Base-by-base conservation (phyloP, 768 basidiomycete genomes). In the Amanita rubescens region DNA sequence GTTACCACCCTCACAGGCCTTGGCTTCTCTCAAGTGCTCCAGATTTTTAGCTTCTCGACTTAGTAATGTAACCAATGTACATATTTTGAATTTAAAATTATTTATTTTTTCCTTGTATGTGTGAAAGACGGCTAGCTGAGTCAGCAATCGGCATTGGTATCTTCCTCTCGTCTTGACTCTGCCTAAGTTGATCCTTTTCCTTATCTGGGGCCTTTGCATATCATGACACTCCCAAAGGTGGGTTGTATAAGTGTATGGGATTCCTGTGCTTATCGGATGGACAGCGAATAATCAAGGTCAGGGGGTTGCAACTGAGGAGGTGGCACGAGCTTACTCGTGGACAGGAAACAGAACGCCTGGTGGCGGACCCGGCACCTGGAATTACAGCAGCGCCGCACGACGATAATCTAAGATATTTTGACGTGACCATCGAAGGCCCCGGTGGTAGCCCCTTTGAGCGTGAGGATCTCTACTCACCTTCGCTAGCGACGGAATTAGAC, bases 391-490 rank as follows among this genome's bases (percentile, higher is more conserved):
- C 76, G 5, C 94, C 96, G 2, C 96, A 98, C 60, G 94, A 98
- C 2, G 96, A 99, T 65, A 99, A 99, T 71, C 74, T 99, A 54
- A 80, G 96, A 49, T 97, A 99, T 76, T 99, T 99, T 72, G 94
- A 99, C 75, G 96, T 99, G 47, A 88, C 91, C 41, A 95, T 99
- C 60, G 79, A 91, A 63, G 96, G 96, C 22, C 96, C 96, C 1
- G 89, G 84, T 57, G 92, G 90, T 24, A 94, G 92, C 63, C 94
- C 96, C 1, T 99, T 97, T 80, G 68, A 76, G 62, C 80, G 91
- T 91, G 58, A 62, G 78, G 67, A 33, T 58, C 44, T 62, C 37
- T 45, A 14, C 51, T 51, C 41, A 43, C 51, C 41, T 33, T 47
- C n/a, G 43, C n/a, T 47, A 24, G 38, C 44, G 33, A 35, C 27